Evolutionary conservation across 352 stramenopile species (phyloP).

Genomic region (Poterioochromonas sp.): DNA sequence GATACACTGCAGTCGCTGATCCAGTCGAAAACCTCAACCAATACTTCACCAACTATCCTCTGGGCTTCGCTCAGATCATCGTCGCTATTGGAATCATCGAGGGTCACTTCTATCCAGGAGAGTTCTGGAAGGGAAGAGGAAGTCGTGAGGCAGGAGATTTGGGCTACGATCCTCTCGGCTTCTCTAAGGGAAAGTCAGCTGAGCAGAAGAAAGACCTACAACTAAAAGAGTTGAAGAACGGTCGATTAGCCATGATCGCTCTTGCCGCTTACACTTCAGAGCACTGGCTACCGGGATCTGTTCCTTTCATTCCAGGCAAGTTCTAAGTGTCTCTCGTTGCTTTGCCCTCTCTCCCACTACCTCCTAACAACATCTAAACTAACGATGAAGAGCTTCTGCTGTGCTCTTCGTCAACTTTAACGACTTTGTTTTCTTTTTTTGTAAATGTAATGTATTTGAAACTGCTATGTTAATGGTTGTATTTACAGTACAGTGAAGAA

Average conservation of each 20-base stretch:
- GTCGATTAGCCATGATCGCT: conserved; percentile 47
- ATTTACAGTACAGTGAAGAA: too few relatives aligned
- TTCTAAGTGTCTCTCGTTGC: conserved; percentile 20
- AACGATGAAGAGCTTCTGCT: not conserved
- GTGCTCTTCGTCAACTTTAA: too few relatives aligned
- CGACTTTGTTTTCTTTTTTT: too few relatives aligned
- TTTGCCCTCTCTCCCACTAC: too few relatives aligned
- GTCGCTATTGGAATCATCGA: conserved; percentile 31
- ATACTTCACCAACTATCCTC: conserved; percentile 42
- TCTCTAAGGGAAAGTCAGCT: conserved; percentile 29
- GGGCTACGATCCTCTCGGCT: conserved; percentile 34
- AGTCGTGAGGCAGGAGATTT: conserved; percentile 42
- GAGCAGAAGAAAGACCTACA: conserved; percentile 45
- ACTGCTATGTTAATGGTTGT: too few relatives aligned
- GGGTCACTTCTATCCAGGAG: conserved; percentile 30
- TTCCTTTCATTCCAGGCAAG: conserved; percentile 39
- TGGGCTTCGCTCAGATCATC: conserved; percentile 43
- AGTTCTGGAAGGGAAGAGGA: conserved; percentile 43
- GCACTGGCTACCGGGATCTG: conserved; percentile 43
- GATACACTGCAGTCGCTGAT: conserved; percentile 40
- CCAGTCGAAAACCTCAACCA: conserved; percentile 40
- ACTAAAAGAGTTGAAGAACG: conserved; percentile 50
- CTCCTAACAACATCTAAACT: too few relatives aligned
- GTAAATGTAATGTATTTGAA: too few relatives aligned
- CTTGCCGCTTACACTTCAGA: conserved; percentile 46